Percentiles rank a stretch among this genome's conserved stretches.
These are phyloP conservation scores for Coemansia erecta DNA, from an alignment of 192 early-diverging fungal genomes.

Conservation along the genomic window DNA sequence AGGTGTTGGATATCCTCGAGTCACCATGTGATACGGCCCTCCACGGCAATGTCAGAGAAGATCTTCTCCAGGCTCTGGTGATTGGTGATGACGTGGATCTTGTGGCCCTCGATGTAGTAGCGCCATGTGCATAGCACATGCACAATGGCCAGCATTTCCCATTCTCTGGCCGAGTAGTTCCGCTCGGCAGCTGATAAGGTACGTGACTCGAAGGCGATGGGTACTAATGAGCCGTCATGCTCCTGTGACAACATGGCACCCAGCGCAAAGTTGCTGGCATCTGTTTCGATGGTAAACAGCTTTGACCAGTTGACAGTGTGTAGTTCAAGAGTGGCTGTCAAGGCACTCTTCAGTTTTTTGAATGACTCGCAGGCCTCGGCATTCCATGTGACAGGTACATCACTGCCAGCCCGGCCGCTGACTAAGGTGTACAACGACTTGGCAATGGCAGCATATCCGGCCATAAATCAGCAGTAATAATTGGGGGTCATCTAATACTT, in stretches of 20 bases:
- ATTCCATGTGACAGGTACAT: not conserved
- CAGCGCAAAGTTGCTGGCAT: slow-evolving; percentile 6
- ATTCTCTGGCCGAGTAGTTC: slow-evolving; percentile 8
- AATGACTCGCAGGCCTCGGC: not conserved
- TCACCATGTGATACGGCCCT: no score
- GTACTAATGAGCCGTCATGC: slow-evolving; percentile 1
- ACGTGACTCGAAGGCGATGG: slow-evolving; percentile 18
- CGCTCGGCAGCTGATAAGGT: slow-evolving; percentile 7
- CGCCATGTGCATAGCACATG: slow-evolving; percentile 7
- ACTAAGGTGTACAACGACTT: not conserved
- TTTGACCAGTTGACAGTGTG: not conserved
- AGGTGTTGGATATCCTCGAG: no score
- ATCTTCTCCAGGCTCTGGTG: slow-evolving; percentile 9
- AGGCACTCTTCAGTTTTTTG: not conserved
- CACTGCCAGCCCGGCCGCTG: not conserved
- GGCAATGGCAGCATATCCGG: no score
- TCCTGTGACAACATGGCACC: slow-evolving; percentile 18
- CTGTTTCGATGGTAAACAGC: slow-evolving; percentile 4
- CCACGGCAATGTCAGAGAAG: not conserved
- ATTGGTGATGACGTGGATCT: slow-evolving; percentile 1
- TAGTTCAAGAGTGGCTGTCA: not conserved
- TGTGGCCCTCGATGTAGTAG: not conserved
- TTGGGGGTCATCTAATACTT: no score
- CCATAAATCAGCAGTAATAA: no score
- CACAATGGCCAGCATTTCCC: slow-evolving; percentile 10